Percentiles rank a stretch among this genome's conserved stretches.
Conservation (phyloP, 1,284 basidiomycete genomes). For the Erythrobasidium hasegawianum region DNA sequence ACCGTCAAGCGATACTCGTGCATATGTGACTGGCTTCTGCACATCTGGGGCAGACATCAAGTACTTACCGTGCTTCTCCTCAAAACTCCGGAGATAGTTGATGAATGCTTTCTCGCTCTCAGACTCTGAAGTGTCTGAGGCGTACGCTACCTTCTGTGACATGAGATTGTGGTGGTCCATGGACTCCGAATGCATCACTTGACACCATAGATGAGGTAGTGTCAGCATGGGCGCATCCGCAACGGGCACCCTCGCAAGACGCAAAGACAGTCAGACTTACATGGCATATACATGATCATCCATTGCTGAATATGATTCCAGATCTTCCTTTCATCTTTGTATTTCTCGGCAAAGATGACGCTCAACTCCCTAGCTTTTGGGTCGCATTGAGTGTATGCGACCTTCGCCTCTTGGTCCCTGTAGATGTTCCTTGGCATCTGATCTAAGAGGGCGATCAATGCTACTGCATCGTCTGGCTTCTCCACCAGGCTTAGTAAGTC, state of each 20-base stretch:
- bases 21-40: too few species aligned
- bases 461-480: slow-evolving; percentile 18
- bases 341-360: not conserved
- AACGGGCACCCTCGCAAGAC: too few species aligned
- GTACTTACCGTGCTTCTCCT: slow-evolving; percentile 31
- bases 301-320: slow-evolving; percentile 9
- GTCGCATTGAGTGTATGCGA: slow-evolving; percentile 24
- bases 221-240: too few species aligned
- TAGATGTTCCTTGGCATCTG: slow-evolving; percentile 35
- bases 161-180: slow-evolving; percentile 18
- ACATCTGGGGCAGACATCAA: too few species aligned
- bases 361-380: slow-evolving; percentile 14
- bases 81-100: slow-evolving; percentile 30
- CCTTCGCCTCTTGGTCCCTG: slow-evolving; percentile 33
- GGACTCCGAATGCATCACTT: slow-evolving; percentile 30
- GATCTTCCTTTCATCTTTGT: slow-evolving; percentile 2
- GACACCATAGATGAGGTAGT: too few species aligned
- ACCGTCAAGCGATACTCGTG: too few species aligned
- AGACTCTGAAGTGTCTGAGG: slow-evolving; percentile 19
- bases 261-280: slow-evolving; percentile 10
- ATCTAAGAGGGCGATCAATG: slow-evolving; percentile 29
- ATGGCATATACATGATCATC: slow-evolving; percentile 27
- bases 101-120: slow-evolving; percentile 34
- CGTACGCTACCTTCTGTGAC: slow-evolving; percentile 26
- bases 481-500: slow-evolving; percentile 1